Evolutionary conservation across 768 basidiomycete genomes (phyloP), one percentile per base, ranked within the genome.

Genomic region (Termitomyces sp.): DNA sequence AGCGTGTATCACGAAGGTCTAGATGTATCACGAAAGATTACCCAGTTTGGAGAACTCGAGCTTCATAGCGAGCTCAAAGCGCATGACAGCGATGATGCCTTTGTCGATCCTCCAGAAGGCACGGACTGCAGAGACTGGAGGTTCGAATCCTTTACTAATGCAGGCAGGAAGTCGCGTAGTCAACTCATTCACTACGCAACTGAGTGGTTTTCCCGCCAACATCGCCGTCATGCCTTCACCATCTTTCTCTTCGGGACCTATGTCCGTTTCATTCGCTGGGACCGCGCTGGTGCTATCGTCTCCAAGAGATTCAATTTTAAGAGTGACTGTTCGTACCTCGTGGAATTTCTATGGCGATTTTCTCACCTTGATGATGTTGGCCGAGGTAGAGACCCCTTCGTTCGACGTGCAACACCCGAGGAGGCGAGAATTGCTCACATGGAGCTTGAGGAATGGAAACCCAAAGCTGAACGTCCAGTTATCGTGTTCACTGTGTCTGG

Each of bases 281-380:
- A 78, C 56, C 69, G 75, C 2, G 63, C 73, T 9, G 77, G 75
- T 9, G 67, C 64, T 1, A 65, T 77, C n/a, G 73, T 75, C 4
- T 67, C 75, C 0, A 57, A 62, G 29, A 17, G 49, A 0, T 74
- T 78, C 64, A 48, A 72, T 49, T 70, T 69, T 40, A 58, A 58
- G 7, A 9, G 62, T 3, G 29, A 71, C 0, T 67, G 67, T 14
- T 1, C 60, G 9, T 20, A 62, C 0, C 64, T 79, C 0, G 58
- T 68, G n/a, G 64, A 71, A 0, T 77, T 75, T 57, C 60, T 77
- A 4, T 72, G 69, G 68, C 66, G 70, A 5, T 75, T 73, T 52
- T 56, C 66, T 5, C 58, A 68, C 15, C 50, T 66, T 1, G 63
- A 64, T 0, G 47, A 57, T 25, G 54, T 10, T 7, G 60, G 67